Evolutionary conservation across 805 yeast genomes (phyloP).

Genomic region (Brettanomyces bruxellensis): DNA sequence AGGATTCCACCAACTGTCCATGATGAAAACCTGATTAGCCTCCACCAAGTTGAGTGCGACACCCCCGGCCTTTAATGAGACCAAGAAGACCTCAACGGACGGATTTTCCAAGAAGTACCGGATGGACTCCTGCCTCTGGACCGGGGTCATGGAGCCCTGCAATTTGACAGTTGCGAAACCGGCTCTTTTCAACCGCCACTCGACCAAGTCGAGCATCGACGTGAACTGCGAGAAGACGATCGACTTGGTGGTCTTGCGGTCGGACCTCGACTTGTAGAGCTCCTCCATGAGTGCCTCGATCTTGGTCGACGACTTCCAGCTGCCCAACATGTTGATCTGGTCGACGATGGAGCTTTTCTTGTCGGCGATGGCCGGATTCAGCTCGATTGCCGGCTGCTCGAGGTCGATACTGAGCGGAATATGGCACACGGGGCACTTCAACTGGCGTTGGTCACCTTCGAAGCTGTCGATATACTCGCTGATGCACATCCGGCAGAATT

Average conservation of each 20-base stretch:
- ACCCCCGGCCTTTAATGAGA: conserved; percentile 97
- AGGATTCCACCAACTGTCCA: conserved; percentile 99
- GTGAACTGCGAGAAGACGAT: conserved; percentile 92
- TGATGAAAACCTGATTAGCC: conserved; percentile 89
- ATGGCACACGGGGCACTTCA: conserved; percentile 95
- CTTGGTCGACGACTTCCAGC: conserved; percentile 92
- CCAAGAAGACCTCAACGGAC: conserved; percentile 85
- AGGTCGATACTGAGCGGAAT: conserved; percentile 86
- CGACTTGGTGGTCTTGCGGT: conserved; percentile 81
- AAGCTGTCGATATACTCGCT: conserved; percentile 82
- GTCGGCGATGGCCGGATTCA: conserved; percentile 41
- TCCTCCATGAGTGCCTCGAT: conserved; percentile 96
- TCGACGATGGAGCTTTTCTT: conserved; percentile 72
- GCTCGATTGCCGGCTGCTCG: conserved; percentile 75
- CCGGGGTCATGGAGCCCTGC: conserved; percentile 96
- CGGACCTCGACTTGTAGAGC: conserved; percentile 76
- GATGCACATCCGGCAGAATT: conserved; percentile 87
- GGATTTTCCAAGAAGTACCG: conserved; percentile 88
- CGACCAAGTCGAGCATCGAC: conserved; percentile 87
- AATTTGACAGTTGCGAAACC: conserved; percentile 92
- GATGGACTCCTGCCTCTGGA: conserved; percentile 87
- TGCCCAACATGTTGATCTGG: conserved; percentile 77
- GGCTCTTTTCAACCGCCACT: conserved; percentile 90
- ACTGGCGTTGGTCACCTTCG: conserved; percentile 44
- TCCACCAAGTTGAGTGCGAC: conserved; percentile 95